A percentile compares a stretch with the other conserved stretches of the same genome.
Conservation (phyloP, 176 grass and related monocot genomes). For the Saccharum spontaneum region DNA sequence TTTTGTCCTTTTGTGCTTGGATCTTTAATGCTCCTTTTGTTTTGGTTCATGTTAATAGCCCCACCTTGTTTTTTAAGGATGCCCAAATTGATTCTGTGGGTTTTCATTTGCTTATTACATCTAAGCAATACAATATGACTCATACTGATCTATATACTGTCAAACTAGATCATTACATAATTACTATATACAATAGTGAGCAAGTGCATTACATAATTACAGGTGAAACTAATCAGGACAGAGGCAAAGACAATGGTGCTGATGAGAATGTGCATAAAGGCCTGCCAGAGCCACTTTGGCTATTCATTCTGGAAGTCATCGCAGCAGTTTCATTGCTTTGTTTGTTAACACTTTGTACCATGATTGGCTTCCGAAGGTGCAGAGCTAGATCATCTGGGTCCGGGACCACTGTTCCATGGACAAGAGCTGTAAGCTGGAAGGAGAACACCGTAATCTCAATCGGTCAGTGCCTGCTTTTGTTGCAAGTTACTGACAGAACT, state of each 20-base stretch:
- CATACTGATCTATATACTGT: background rate
- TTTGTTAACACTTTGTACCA: conserved; percentile 49
- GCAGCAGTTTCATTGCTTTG: conserved; percentile 47
- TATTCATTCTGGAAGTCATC: conserved; percentile 75
- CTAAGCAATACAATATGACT: background rate
- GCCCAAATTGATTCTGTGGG: background rate
- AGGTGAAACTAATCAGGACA: conserved; percentile 60
- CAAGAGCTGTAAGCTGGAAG: conserved; percentile 70
- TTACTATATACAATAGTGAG: too few relatives aligned
- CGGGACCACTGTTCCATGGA: conserved; percentile 29
- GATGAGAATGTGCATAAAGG: conserved; percentile 33
- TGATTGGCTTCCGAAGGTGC: conserved; percentile 38
- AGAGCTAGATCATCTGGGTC: conserved; percentile 49
- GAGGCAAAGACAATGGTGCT: background rate
- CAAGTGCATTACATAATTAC: conserved; percentile 29
- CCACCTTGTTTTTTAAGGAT: conserved; percentile 10
- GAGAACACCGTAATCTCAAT: conserved; percentile 67
- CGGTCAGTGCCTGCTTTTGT: conserved; percentile 44
- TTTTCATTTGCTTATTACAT: background rate
- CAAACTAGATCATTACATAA: too few relatives aligned
- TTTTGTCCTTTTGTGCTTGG: conserved; percentile 39
- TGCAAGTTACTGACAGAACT: conserved; percentile 7
- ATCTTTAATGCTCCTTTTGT: conserved; percentile 5
- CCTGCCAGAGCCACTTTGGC: conserved; percentile 64
- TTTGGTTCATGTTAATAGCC: background rate